Percentiles rank a stretch among this genome's conserved stretches.
These are phyloP conservation scores for Candida golubevii DNA, from an alignment of 805 yeast species.

Conservation along the genomic window DNA sequence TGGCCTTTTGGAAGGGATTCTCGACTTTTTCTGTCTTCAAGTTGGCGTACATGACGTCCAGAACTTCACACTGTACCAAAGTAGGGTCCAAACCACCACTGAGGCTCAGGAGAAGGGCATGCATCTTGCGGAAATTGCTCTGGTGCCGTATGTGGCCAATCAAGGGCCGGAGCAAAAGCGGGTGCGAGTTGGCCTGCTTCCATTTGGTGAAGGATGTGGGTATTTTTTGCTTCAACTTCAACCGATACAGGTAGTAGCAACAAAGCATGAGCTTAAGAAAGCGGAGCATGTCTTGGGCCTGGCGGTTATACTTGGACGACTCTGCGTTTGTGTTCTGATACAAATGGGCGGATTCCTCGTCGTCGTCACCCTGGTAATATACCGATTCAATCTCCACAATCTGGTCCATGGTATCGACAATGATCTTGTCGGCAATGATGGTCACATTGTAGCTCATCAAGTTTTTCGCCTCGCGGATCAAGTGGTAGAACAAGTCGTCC, in stretches of 20 bases:
- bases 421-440: conserved; percentile 59
- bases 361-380: conserved; percentile 37
- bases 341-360: conserved; percentile 30
- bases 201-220: conserved; percentile 46
- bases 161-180: conserved; percentile 50
- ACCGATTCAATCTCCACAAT: conserved; percentile 69
- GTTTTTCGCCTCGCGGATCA: conserved; percentile 69
- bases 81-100: conserved; percentile 9
- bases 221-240: conserved; percentile 38
- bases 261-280: conserved; percentile 60
- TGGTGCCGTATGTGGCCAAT: conserved; percentile 59
- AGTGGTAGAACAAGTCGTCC: conserved; percentile 77
- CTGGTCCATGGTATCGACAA: conserved; percentile 61
- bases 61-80: conserved; percentile 2
- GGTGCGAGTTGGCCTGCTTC: conserved; percentile 41
- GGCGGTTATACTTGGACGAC: conserved; percentile 29
- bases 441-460: conserved; percentile 67
- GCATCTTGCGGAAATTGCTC: conserved; percentile 28
- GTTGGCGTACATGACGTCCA: conserved; percentile 24
- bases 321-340: conserved; percentile 29
- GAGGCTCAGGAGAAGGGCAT: conserved; percentile 26
- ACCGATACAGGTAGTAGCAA: conserved; percentile 49
- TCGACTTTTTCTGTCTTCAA: conserved; percentile 14
- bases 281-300: conserved; percentile 52
- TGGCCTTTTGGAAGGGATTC: conserved; percentile 38